Evolutionary conservation across 2,329 filamentous ascomycete genomes (phyloP).

Genomic region (Emergomyces orientalis): DNA sequence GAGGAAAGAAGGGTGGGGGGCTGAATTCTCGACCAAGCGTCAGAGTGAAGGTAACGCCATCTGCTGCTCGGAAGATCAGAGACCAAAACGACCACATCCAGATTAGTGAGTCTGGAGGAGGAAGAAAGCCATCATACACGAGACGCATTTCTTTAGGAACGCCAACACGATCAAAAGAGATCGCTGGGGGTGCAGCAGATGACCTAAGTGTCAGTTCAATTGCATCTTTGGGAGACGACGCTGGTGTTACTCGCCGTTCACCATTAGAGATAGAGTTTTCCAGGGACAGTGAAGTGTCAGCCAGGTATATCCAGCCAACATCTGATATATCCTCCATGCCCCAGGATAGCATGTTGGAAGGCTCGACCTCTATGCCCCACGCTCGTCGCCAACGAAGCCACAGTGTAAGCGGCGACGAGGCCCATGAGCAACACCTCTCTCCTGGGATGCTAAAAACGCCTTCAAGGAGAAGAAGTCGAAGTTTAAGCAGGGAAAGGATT

Average conservation of each 20-base stretch:
- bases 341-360: slow-evolving; percentile 60
- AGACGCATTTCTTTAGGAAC: slow-evolving; percentile 55
- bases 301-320: slow-evolving; percentile 56
- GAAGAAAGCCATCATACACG: slow-evolving; percentile 61
- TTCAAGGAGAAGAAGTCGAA: slow-evolving; percentile 45
- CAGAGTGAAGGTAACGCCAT: slow-evolving; percentile 69
- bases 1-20: slow-evolving; percentile 53
- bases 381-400: slow-evolving; percentile 44
- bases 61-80: slow-evolving; percentile 48
- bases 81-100: slow-evolving; percentile 66
- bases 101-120: slow-evolving; percentile 61
- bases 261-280: slow-evolving; percentile 88
- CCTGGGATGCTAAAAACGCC: slow-evolving; percentile 47
- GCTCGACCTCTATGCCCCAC: slow-evolving; percentile 38
- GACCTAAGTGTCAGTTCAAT: slow-evolving; percentile 61
- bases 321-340: slow-evolving; percentile 85
- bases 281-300: slow-evolving; percentile 57
- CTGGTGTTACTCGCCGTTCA: slow-evolving; percentile 56
- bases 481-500: slow-evolving; percentile 53
- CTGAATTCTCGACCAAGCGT: slow-evolving; percentile 71
- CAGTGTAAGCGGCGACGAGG: slow-evolving; percentile 52
- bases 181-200: slow-evolving; percentile 41
- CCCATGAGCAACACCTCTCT: slow-evolving; percentile 3
- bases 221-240: slow-evolving; percentile 69
- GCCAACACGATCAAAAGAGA: slow-evolving; percentile 30